Percentiles rank a stretch among this genome's conserved stretches.
phyloP scores from a whole-genome alignment of 208 protist species.

The Wallacemonas sp. region DNA sequence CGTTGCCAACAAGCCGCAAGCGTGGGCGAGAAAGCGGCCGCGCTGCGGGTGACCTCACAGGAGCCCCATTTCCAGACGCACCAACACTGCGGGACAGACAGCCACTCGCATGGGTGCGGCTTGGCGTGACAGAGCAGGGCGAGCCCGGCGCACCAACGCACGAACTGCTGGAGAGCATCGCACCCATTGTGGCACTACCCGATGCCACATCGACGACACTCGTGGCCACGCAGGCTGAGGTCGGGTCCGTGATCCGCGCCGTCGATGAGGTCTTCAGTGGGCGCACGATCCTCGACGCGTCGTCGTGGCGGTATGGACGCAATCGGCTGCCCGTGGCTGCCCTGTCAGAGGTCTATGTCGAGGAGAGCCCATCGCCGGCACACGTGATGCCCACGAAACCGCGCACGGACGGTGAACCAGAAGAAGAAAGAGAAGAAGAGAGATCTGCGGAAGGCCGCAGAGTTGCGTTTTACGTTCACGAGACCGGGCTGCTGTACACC shows the following conservation, averaged over 20 bases:
- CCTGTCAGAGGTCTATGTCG: constrained; percentile 29
- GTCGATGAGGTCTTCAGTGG: constrained; percentile 39
- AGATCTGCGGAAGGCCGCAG: not conserved
- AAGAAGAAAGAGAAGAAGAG: no score
- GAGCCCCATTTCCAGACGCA: no score
- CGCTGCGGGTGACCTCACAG: no score
- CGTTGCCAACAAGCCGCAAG: not conserved
- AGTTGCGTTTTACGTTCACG: constrained; percentile 34
- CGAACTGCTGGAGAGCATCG: no score
- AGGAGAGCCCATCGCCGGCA: not conserved
- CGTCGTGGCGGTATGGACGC: constrained; percentile 63
- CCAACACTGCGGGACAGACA: no score
- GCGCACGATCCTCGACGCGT: constrained; percentile 40
- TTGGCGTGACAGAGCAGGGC: no score
- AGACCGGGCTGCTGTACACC: constrained; percentile 47
- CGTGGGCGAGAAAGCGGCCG: no score
- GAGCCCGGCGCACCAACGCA: no score
- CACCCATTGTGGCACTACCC: no score
- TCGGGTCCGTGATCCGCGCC: constrained; percentile 49
- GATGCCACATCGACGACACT: constrained; percentile 1
- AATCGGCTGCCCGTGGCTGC: constrained; percentile 58
- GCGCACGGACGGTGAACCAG: no score
- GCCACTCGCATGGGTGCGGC: no score
- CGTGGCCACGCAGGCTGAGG: constrained; percentile 30
- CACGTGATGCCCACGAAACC: no score